phyloP scores from a whole-genome alignment of 371 early-diverging fungal species.

The Apophysomyces ossiformis region DNA sequence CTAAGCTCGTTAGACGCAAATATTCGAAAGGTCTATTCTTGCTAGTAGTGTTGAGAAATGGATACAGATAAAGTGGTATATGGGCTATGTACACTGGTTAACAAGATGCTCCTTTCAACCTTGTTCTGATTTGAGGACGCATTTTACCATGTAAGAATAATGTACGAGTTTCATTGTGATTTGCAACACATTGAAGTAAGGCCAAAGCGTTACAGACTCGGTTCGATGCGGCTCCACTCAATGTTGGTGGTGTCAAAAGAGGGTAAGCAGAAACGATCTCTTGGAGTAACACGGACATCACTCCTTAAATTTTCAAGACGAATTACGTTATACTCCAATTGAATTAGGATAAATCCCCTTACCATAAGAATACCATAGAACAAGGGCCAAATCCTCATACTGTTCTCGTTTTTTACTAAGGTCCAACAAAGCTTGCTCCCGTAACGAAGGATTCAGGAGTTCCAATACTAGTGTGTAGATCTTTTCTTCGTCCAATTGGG shows the following conservation, averaged over 20 bases:
- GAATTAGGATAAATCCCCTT: slow-evolving; percentile 23
- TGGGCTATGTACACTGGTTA: slow-evolving; percentile 66
- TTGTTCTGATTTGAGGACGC: not conserved
- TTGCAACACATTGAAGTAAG: slow-evolving; percentile 94
- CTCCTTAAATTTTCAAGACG: slow-evolving; percentile 55
- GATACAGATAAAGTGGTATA: slow-evolving; percentile 96
- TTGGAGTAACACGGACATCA: slow-evolving; percentile 92
- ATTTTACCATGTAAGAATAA: slow-evolving; percentile 80
- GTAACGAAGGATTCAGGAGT: slow-evolving; percentile 73
- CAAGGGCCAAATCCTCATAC: slow-evolving; percentile 92
- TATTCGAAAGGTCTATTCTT: slow-evolving; percentile 95
- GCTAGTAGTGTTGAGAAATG: slow-evolving; percentile 97
- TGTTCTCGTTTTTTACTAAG: slow-evolving; percentile 93
- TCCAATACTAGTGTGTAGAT: slow-evolving; percentile 89
- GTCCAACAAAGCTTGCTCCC: slow-evolving; percentile 91
- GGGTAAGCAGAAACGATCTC: slow-evolving; percentile 96
- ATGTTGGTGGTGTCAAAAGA: slow-evolving; percentile 81
- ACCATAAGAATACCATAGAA: slow-evolving; percentile 97
- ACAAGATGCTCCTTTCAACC: not conserved
- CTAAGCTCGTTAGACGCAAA: slow-evolving; percentile 89
- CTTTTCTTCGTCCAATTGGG: slow-evolving; percentile 75
- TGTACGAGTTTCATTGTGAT: slow-evolving; percentile 90
- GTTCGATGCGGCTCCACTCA: slow-evolving; percentile 90
- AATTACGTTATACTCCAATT: not conserved
- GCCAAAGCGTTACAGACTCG: slow-evolving; percentile 97